Evolutionary conservation across 2,329 filamentous ascomycete genomes (phyloP).

Genomic region (Aspergillus oerlinghausenensis): DNA sequence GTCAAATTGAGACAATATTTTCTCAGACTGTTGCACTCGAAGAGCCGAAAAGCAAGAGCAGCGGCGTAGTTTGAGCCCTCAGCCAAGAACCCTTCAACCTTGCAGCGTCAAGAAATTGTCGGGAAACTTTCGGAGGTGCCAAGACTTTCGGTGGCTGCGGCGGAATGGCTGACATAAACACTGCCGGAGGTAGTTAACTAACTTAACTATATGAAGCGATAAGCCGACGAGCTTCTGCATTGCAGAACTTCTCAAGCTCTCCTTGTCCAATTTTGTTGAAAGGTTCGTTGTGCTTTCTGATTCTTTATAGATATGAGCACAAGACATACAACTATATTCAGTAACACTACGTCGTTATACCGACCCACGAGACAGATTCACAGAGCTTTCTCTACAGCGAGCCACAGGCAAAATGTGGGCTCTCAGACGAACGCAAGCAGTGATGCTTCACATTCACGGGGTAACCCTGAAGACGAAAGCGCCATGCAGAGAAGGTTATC

Average conservation of each 20-base stretch:
- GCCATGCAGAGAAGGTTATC: constrained; percentile 56
- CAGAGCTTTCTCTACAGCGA: constrained; percentile 20
- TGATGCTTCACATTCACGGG: constrained; percentile 5
- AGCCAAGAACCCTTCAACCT: not conserved
- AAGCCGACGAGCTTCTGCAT: not conserved
- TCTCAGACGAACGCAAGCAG: constrained; percentile 14
- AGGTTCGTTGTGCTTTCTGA: not conserved
- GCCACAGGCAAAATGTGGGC: constrained; percentile 19
- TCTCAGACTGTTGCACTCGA: not conserved
- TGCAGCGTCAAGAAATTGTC: constrained; percentile 8
- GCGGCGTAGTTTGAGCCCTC: constrained; percentile 2
- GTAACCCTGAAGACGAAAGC: constrained; percentile 41
- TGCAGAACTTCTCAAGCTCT: constrained; percentile 1
- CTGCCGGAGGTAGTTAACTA: not conserved
- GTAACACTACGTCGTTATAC: constrained; percentile 9
- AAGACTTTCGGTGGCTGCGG: constrained; percentile 19
- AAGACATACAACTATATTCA: constrained; percentile 14
- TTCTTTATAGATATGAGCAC: constrained; percentile 17
- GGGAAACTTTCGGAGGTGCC: constrained; percentile 18
- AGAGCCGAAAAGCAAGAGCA: not conserved
- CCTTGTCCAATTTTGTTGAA: not conserved
- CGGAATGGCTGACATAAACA: constrained; percentile 31
- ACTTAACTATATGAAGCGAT: not conserved
- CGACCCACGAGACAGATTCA: constrained; percentile 8
- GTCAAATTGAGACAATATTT: not conserved